Base-by-base conservation (phyloP, 441 rosid species). In the Corymbia calophylla region DNA sequence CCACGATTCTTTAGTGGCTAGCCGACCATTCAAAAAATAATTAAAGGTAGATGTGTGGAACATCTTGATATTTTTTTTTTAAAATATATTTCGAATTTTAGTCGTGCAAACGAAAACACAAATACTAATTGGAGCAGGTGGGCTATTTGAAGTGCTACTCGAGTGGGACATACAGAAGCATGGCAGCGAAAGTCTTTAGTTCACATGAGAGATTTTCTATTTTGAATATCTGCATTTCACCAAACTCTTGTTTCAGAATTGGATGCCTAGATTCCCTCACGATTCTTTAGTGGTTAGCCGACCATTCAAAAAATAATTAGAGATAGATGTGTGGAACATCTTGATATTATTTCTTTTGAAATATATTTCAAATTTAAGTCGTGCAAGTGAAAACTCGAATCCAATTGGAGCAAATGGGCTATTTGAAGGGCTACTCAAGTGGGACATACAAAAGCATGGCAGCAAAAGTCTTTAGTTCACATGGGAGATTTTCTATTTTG, bases 81-180 rank as follows among this genome's bases (percentile, higher is more conserved):
- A 64, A 5, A 64, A 64, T 15, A 64, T 64, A 1, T 64, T 5
- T 64, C 0, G 9, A 64, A 17, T 64, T 64, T 64, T n/a, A 64
- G 21, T 39, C 5, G 8, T 7, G 17, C 3, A 64, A 7, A 10
- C 19, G 2, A 64, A n/a, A 64, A 62, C 8, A 18, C 0, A 0
- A 62, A 29, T 62, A n/a, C n/a, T 1, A 62, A 62, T 1, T 13
- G 1, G 68, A 62, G 32, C 4, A 62, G 8, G 68, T 29, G 2
- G 8, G 29, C 14, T 56, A 9, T 56, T 56, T 56, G 4, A 56
- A 56, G 25, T 23, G 3, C 62, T 25, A 25, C 29, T 23, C 62
- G 25, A 58, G 14, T 58, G 62, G 62, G 62, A 29, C 6, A 13
- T 58, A 29, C 62, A 58, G 9, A 58, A 58, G 62, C n/a, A 58